phyloP scores from a whole-genome alignment of 139 green algal species.

The Chlorella vulgaris region DNA sequence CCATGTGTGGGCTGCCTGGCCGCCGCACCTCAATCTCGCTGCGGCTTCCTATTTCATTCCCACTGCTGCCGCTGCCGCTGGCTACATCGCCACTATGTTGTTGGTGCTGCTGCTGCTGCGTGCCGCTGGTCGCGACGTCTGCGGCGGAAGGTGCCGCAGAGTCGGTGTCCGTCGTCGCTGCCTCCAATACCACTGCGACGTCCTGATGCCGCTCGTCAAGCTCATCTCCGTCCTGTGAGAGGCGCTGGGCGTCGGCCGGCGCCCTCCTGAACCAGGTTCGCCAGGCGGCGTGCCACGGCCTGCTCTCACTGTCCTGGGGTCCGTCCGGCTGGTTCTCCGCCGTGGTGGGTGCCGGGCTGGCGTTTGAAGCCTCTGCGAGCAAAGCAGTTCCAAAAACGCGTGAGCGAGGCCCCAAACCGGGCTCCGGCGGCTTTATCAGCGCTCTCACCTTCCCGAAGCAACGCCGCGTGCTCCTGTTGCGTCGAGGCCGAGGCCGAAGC shows the following conservation, averaged over 20 bases:
- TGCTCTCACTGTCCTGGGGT: too few species aligned
- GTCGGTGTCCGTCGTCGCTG: not conserved
- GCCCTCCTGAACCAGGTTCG: too few species aligned
- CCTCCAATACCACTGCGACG: slow-evolving; percentile 18
- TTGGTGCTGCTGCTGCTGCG: slow-evolving; percentile 4
- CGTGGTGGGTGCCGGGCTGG: too few species aligned
- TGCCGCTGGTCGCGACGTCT: not conserved
- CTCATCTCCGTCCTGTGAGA: not conserved
- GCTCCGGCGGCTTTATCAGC: too few species aligned
- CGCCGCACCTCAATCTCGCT: slow-evolving; percentile 2
- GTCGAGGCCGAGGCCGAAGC: too few species aligned
- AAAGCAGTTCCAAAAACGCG: too few species aligned
- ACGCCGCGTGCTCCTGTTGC: too few species aligned
- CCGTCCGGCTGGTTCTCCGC: too few species aligned
- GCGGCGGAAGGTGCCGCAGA: not conserved
- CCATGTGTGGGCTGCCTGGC: slow-evolving; percentile 1
- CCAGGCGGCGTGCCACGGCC: too few species aligned
- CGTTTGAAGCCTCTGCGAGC: too few species aligned
- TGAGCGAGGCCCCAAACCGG: too few species aligned
- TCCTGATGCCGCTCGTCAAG: slow-evolving; percentile 7
- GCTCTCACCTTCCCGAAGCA: too few species aligned
- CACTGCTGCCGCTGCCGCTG: not conserved
- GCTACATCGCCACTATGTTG: not conserved
- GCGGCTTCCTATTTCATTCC: not conserved
- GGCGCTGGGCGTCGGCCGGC: not conserved